A percentile compares a stretch with the other conserved stretches of the same genome.
Evolutionary conservation across 805 yeast species (phyloP).

Genomic region (Metschnikowia gelsemii): DNA sequence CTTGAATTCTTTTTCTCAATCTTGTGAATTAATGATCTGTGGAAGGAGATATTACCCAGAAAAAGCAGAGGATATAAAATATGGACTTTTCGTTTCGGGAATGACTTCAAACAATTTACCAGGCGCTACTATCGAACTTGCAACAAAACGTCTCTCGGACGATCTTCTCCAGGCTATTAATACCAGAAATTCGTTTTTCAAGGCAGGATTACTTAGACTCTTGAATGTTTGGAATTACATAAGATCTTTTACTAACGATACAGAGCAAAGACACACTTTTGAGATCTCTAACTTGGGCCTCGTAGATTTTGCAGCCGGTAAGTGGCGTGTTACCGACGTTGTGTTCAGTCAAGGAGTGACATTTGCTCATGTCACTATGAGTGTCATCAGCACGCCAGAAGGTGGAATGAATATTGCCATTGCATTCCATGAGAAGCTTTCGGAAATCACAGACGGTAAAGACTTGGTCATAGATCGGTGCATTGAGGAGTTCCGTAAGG

Average conservation of each 20-base stretch:
- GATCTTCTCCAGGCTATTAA: constrained; percentile 4
- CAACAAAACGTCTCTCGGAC: constrained; percentile 1
- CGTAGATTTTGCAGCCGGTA: constrained; percentile 1
- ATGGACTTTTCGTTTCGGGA: constrained; percentile 14
- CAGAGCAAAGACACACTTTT: constrained; percentile 9
- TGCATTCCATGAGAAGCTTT: constrained; percentile 12
- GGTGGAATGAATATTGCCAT: constrained; percentile 17
- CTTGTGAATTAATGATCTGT: constrained; percentile 9
- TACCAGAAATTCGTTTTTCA: constrained; percentile 8
- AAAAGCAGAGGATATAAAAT: constrained; percentile 5
- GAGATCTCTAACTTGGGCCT: constrained; percentile 20
- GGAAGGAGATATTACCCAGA: constrained; percentile 18
- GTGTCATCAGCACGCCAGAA: constrained; percentile 14
- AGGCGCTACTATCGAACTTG: background rate
- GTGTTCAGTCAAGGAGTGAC: constrained; percentile 18
- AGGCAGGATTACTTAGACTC: constrained; percentile 9
- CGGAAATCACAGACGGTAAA: background rate
- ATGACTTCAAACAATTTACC: constrained; percentile 3
- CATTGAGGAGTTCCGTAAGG: constrained; percentile 1
- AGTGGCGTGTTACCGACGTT: constrained; percentile 12
- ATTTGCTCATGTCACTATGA: constrained; percentile 12
- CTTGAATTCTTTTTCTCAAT: constrained; percentile 9
- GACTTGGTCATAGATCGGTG: constrained; percentile 4
- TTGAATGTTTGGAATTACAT: constrained; percentile 13
- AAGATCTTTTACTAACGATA: background rate